phyloP scores from a whole-genome alignment of 345 rosid genomes.

The Arabidopsis arenosa region DNA sequence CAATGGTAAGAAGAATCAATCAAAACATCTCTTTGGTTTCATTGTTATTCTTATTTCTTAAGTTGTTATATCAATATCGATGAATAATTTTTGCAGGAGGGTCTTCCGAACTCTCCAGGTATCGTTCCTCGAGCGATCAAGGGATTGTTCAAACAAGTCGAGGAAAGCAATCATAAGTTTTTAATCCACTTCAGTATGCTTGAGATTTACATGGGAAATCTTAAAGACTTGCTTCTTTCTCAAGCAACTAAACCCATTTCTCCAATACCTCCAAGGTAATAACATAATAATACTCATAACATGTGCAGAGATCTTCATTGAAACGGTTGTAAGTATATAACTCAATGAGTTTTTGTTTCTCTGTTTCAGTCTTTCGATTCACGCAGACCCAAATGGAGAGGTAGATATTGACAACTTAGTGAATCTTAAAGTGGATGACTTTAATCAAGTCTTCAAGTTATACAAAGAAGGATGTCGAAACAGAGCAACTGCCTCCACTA shows the following conservation, averaged over 20 bases:
- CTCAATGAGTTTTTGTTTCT: neutral
- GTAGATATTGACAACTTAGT: constrained; percentile 68
- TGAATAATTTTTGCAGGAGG: constrained; percentile 57
- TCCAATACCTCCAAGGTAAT: constrained; percentile 66
- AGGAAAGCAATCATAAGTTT: constrained; percentile 58
- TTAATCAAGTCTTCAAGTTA: constrained; percentile 67
- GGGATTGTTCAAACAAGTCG: constrained; percentile 64
- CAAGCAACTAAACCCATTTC: constrained; percentile 56
- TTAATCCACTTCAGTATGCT: constrained; percentile 76
- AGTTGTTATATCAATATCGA: neutral
- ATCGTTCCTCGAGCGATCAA: constrained; percentile 66
- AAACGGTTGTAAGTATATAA: neutral
- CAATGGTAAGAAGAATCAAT: constrained; percentile 60
- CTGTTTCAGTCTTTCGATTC: constrained; percentile 67
- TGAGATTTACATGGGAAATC: constrained; percentile 84
- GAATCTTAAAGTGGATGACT: constrained; percentile 61
- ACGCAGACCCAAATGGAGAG: constrained; percentile 64
- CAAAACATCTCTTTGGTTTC: neutral
- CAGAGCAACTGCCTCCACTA: constrained; percentile 83
- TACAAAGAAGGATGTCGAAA: constrained; percentile 71
- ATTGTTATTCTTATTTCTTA: neutral
- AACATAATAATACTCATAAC: constrained; percentile 17
- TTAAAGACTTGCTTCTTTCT: constrained; percentile 70
- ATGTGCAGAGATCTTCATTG: constrained; percentile 21
- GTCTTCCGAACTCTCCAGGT: constrained; percentile 65